Percentiles rank a stretch among this genome's conserved stretches.
Evolutionary conservation across 176 grass and related monocot species (phyloP).

Genomic region (Panicum miliaceum): DNA sequence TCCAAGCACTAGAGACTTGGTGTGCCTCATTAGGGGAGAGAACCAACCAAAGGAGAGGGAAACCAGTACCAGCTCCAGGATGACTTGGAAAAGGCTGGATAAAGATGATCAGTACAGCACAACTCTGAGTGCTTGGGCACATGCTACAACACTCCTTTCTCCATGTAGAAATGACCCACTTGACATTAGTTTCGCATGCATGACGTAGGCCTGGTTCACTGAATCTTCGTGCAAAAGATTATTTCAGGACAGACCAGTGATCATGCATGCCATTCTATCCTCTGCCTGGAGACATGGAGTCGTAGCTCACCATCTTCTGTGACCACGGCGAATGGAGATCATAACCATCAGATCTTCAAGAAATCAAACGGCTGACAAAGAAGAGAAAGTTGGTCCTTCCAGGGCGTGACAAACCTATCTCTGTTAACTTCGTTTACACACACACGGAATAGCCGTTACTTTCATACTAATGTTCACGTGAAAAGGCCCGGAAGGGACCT

Average conservation of each 20-base stretch:
- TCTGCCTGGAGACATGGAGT: neutral
- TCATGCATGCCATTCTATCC: neutral
- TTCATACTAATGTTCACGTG: slow-evolving; percentile 8
- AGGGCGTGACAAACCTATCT: slow-evolving; percentile 25
- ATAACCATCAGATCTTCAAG: slow-evolving; percentile 9
- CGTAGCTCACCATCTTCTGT: neutral
- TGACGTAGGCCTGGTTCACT: neutral
- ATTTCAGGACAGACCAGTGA: neutral
- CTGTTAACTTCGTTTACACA: slow-evolving; percentile 38
- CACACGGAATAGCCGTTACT: slow-evolving; percentile 28
- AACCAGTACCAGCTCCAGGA: neutral
- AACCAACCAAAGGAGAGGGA: slow-evolving; percentile 10
- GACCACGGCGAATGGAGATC: neutral
- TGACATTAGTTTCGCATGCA: slow-evolving; percentile 5
- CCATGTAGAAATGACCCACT: slow-evolving; percentile 22
- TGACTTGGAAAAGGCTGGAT: slow-evolving; percentile 24
- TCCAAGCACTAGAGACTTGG: neutral
- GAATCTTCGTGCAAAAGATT: neutral
- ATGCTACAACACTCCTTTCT: slow-evolving; percentile 4
- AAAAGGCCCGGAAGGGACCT: no score
- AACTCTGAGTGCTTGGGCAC: slow-evolving; percentile 8
- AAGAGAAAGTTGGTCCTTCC: slow-evolving; percentile 25
- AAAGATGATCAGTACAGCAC: neutral
- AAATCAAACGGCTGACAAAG: slow-evolving; percentile 38
- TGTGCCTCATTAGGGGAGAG: neutral